Conservation (phyloP, 257 asterid genomes). For the Penstemon barbatus region DNA sequence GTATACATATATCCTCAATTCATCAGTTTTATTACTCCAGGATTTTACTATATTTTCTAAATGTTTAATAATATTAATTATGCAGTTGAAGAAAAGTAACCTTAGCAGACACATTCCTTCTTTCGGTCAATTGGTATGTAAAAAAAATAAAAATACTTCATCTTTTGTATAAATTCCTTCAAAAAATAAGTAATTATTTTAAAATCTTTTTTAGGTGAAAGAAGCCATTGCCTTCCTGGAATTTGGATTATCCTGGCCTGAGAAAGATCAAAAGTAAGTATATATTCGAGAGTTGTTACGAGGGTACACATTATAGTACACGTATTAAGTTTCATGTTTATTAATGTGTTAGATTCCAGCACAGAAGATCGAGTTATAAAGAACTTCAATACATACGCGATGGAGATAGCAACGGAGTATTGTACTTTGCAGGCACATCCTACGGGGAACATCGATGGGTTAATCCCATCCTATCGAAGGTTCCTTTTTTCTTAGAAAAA, state of each 20-base stretch:
- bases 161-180: slow-evolving; percentile 18
- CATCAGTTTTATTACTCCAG: neutral
- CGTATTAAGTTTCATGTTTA: slow-evolving; percentile 4
- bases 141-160: slow-evolving; percentile 15
- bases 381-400: slow-evolving; percentile 92
- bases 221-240: slow-evolving; percentile 73
- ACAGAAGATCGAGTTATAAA: slow-evolving; percentile 83
- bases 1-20: slow-evolving; percentile 35
- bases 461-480: slow-evolving; percentile 91
- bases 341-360: slow-evolving; percentile 63
- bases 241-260: slow-evolving; percentile 44
- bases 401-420: slow-evolving; percentile 92
- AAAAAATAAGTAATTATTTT: slow-evolving; percentile 8
- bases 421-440: slow-evolving; percentile 92
- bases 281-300: neutral
- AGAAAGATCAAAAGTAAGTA: slow-evolving; percentile 62
- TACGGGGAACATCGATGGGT: slow-evolving; percentile 96
- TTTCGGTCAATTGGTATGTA: slow-evolving; percentile 61
- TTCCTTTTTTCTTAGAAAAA: slow-evolving; percentile 1
- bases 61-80: slow-evolving; percentile 22
- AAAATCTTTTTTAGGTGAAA: slow-evolving; percentile 49
- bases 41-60: slow-evolving; percentile 6
- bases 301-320: neutral
- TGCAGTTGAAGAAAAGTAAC: slow-evolving; percentile 81
- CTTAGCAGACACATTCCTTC: slow-evolving; percentile 52